phyloP scores from a whole-genome alignment of 1,284 basidiomycete species.

The Sanghuangporus baumii region DNA sequence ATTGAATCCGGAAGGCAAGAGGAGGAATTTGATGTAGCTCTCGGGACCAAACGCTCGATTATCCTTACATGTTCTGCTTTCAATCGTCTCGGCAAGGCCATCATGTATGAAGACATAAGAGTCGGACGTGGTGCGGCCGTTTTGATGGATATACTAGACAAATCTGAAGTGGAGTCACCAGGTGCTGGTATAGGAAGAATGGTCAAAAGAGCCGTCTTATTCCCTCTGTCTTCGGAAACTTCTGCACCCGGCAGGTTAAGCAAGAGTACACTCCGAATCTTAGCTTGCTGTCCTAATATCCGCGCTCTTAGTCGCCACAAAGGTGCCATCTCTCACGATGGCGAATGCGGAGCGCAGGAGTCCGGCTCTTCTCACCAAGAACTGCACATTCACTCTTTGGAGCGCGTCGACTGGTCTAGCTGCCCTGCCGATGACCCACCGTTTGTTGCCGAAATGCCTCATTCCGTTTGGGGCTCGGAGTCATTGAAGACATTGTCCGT shows the following conservation, averaged over 20 bases:
- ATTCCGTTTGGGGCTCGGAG: background rate
- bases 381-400: background rate
- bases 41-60: constrained; percentile 3
- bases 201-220: background rate
- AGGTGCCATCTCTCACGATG: background rate
- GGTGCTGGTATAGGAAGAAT: background rate
- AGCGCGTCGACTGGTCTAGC: constrained; percentile 3
- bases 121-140: background rate
- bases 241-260: background rate
- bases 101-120: constrained; percentile 7
- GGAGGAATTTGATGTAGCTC: background rate
- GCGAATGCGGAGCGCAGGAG: too few species aligned
- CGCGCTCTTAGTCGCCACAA: background rate
- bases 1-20: background rate
- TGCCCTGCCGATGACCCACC: background rate
- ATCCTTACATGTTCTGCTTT: background rate
- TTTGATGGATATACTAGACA: background rate
- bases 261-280: background rate
- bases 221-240: background rate
- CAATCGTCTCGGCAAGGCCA: background rate
- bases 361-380: background rate
- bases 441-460: background rate
- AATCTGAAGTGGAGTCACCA: background rate
- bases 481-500: background rate
- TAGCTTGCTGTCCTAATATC: constrained; percentile 7